A percentile compares a stretch with the other conserved stretches of the same genome.
Evolutionary conservation across 176 grass and related monocot species (phyloP).

Genomic region (Chloris gayana): DNA sequence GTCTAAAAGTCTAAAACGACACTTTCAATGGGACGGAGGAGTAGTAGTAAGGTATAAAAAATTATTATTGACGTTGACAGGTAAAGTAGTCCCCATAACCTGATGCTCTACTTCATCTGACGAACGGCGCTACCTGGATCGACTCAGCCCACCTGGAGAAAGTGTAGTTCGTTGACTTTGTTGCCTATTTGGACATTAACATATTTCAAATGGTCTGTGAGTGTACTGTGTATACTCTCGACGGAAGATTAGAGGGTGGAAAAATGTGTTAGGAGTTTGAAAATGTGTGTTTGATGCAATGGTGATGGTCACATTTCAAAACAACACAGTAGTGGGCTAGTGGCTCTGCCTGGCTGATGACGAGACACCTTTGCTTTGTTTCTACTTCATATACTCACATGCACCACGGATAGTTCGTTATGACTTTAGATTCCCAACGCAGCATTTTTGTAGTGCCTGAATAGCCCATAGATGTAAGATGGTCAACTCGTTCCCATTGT

Average conservation of each 20-base stretch:
- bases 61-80: no score
- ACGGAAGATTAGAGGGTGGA: background rate
- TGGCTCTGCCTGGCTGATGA: background rate
- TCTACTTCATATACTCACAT: background rate
- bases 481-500: background rate
- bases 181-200: background rate
- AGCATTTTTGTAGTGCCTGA: background rate
- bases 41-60: background rate
- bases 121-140: background rate
- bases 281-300: background rate
- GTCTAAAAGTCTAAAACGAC: no score
- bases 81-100: no score
- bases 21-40: no score
- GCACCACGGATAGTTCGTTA: background rate
- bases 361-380: slow-evolving; percentile 11
- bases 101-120: background rate
- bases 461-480: background rate
- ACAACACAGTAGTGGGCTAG: background rate
- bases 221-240: background rate
- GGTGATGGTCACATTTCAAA: background rate
- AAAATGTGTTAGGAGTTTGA: background rate
- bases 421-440: slow-evolving; percentile 5
- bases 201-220: background rate
- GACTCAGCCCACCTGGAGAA: background rate
- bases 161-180: background rate